phyloP scores from a whole-genome alignment of 228 moss, liverwort and hornwort species.

The Sphagnum fallax region DNA sequence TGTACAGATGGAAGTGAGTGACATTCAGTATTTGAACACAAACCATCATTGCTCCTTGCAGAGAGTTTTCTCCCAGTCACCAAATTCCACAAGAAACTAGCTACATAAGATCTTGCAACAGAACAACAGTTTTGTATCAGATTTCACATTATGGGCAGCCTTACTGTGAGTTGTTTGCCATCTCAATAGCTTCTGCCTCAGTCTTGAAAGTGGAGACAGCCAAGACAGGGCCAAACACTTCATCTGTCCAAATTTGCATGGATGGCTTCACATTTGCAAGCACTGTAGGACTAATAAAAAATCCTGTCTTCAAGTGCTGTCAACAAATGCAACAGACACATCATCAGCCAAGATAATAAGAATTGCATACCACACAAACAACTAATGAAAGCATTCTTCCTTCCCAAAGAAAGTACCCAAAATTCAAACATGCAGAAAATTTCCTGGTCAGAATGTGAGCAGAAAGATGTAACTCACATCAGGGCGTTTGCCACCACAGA shows the following conservation, averaged over 20 bases:
- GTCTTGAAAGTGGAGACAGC: slow-evolving; percentile 84
- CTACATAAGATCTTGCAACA: no score
- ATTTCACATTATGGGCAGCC: neutral
- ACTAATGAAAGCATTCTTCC: no score
- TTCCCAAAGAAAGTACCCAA: no score
- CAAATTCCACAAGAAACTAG: no score
- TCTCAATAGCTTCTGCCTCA: slow-evolving; percentile 77
- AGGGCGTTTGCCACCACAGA: slow-evolving; percentile 87
- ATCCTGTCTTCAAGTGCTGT: slow-evolving; percentile 86
- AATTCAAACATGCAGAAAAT: neutral
- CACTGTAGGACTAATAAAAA: slow-evolving; percentile 74
- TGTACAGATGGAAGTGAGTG: neutral
- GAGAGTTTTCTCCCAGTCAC: no score
- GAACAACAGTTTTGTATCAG: no score
- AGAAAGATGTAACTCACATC: slow-evolving; percentile 36
- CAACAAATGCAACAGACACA: slow-evolving; percentile 2
- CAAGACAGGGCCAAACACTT: slow-evolving; percentile 97
- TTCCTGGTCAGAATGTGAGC: neutral
- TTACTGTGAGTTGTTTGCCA: slow-evolving; percentile 93
- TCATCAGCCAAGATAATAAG: neutral
- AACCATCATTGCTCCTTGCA: no score
- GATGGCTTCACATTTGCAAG: slow-evolving; percentile 66
- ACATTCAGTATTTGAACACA: no score
- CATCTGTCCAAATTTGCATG: slow-evolving; percentile 96
- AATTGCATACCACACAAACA: no score